A percentile compares a stretch with the other conserved stretches of the same genome.
phyloP scores from a whole-genome alignment of 2,329 filamentous ascomycete genomes.

The Phaeosphaeria sp. region DNA sequence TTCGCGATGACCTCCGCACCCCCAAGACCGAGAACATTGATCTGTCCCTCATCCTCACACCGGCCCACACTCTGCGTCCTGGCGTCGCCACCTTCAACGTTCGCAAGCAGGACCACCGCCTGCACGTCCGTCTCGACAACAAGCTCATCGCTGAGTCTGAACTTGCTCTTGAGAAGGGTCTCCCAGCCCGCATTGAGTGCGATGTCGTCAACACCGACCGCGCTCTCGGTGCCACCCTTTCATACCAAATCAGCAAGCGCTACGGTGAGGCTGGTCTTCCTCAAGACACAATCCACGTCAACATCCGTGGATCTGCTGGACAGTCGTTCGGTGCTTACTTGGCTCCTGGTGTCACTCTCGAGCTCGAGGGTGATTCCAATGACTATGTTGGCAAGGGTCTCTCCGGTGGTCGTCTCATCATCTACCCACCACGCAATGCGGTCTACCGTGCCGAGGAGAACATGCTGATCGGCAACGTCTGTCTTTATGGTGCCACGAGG shows the following conservation, averaged over 20 bases:
- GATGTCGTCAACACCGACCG: conserved; percentile 97
- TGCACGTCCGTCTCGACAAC: conserved; percentile 93
- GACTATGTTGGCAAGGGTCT: conserved; percentile 97
- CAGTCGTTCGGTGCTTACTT: conserved; percentile 97
- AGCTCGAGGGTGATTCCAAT: conserved; percentile 94
- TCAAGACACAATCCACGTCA: conserved; percentile 92
- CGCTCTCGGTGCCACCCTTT: conserved; percentile 89
- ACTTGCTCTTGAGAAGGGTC: conserved; percentile 89
- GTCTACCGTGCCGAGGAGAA: conserved; percentile 98
- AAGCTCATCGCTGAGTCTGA: conserved; percentile 97
- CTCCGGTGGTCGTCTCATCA: conserved; percentile 88
- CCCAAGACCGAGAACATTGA: conserved; percentile 93
- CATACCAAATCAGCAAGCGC: conserved; percentile 92
- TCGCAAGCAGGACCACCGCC: conserved; percentile 93
- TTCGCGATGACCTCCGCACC: conserved; percentile 86
- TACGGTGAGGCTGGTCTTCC: conserved; percentile 90
- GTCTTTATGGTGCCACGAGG: conserved; percentile 89
- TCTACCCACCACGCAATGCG: conserved; percentile 89
- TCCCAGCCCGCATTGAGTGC: conserved; percentile 91
- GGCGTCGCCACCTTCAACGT: conserved; percentile 97
- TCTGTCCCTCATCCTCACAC: conserved; percentile 88
- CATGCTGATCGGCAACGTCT: conserved; percentile 90
- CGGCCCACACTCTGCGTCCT: conserved; percentile 92
- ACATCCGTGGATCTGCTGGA: conserved; percentile 94
- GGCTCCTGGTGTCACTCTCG: conserved; percentile 89